phyloP scores from a whole-genome alignment of 1,284 basidiomycete genomes.

The Phellopilus nigrolimitatus region DNA sequence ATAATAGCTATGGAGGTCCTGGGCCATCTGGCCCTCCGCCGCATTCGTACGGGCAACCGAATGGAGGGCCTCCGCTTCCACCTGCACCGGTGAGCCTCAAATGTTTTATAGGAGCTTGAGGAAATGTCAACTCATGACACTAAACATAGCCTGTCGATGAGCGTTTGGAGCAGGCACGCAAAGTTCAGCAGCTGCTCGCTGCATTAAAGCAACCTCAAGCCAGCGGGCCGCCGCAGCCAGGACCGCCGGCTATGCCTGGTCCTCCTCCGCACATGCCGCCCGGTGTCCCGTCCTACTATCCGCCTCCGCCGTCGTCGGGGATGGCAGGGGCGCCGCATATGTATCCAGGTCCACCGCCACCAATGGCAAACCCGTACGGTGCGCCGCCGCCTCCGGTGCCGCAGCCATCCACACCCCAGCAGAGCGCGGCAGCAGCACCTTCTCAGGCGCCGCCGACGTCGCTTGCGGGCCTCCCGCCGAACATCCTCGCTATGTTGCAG shows the following conservation, averaged over 20 bases:
- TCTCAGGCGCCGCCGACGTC: slow-evolving; percentile 21
- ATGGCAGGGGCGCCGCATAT: slow-evolving; percentile 4
- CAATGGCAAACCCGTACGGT: slow-evolving; percentile 12
- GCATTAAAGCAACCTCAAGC: slow-evolving; percentile 67
- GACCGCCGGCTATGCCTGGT: slow-evolving; percentile 33
- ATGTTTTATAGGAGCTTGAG: neutral
- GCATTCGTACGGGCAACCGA: slow-evolving; percentile 30
- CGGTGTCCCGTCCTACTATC: slow-evolving; percentile 36
- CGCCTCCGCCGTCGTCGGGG: slow-evolving; percentile 36
- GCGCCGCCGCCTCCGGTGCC: slow-evolving; percentile 7
- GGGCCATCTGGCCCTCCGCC: slow-evolving; percentile 27
- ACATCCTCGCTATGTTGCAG: slow-evolving; percentile 45
- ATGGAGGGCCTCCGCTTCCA: slow-evolving; percentile 3
- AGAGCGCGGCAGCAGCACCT: slow-evolving; percentile 1
- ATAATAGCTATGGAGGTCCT: slow-evolving; percentile 22
- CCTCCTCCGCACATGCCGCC: slow-evolving; percentile 32
- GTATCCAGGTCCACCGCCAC: slow-evolving; percentile 14
- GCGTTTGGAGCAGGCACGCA: slow-evolving; percentile 75
- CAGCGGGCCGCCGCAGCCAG: slow-evolving; percentile 31
- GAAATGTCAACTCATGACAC: neutral
- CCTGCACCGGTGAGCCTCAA: slow-evolving; percentile 11
- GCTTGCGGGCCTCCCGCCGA: slow-evolving; percentile 49
- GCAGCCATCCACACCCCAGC: slow-evolving; percentile 1
- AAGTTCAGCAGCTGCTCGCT: slow-evolving; percentile 74
- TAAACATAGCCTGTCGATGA: slow-evolving; percentile 46